A percentile compares a stretch with the other conserved stretches of the same genome.
Conservation (phyloP, 2,329 filamentous ascomycete species). For the Pseudogymnoascus sp. region DNA sequence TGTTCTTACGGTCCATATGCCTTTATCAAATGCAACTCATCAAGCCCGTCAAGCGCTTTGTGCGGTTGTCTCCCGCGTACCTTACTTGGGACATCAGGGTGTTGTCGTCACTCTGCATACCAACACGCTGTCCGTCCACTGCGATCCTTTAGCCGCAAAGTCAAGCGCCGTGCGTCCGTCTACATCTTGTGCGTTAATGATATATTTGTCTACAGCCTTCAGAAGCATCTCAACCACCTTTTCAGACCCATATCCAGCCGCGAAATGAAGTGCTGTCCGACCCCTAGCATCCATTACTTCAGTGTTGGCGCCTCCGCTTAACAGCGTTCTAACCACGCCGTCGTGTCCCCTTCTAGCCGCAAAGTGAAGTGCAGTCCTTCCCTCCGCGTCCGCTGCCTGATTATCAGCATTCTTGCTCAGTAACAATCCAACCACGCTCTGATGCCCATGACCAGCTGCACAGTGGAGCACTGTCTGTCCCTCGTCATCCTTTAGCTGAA, state of each 20-base stretch:
- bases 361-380: background rate
- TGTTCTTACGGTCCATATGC: background rate
- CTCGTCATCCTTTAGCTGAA: background rate
- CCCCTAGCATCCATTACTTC: background rate
- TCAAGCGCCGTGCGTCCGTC: background rate
- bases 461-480: constrained; percentile 15
- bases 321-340: background rate
- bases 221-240: background rate
- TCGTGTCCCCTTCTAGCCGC: background rate
- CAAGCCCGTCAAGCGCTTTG: background rate
- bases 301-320: background rate
- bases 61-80: background rate
- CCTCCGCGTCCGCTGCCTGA: background rate
- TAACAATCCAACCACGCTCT: background rate
- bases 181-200: background rate
- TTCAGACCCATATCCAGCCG: background rate
- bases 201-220: background rate
- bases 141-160: background rate
- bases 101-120: background rate
- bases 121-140: background rate
- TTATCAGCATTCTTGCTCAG: background rate
- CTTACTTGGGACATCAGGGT: background rate
- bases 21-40: background rate
- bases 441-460: constrained; percentile 9
- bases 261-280: background rate